Conservation (phyloP, 2,329 filamentous ascomycete genomes). For the Hypomyces perniciosus region DNA sequence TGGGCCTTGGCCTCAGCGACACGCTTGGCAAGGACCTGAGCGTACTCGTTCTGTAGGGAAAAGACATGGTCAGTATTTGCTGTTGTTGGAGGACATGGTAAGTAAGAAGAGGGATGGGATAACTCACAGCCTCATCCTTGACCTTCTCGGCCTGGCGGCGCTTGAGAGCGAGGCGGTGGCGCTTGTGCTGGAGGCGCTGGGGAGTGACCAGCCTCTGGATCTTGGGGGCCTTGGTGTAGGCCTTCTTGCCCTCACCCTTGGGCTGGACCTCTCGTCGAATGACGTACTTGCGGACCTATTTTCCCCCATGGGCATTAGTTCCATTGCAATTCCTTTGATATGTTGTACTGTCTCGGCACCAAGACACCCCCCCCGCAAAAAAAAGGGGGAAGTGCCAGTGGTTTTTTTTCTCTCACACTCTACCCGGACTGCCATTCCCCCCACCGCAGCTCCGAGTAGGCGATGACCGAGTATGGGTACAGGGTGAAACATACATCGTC, state of each 20-base stretch:
- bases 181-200: conserved; percentile 99
- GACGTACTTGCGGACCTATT: conserved; percentile 97
- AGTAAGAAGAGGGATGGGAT: background rate
- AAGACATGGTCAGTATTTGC: conserved; percentile 28
- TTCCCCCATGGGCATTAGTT: conserved; percentile 34
- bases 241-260: conserved; percentile 94
- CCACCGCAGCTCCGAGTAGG: conserved; percentile 56
- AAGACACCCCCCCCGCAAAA: background rate
- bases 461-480: conserved; percentile 56
- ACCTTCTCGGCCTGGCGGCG: conserved; percentile 92
- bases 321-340: conserved; percentile 15
- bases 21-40: conserved; percentile 93
- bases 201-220: conserved; percentile 99
- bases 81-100: conserved; percentile 31
- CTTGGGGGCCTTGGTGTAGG: conserved; percentile 99
- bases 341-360: conserved; percentile 15
- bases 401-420: conserved; percentile 49
- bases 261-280: conserved; percentile 97
- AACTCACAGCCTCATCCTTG: conserved; percentile 96
- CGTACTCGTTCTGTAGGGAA: conserved; percentile 78
- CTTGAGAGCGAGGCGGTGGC: conserved; percentile 96
- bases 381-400: background rate
- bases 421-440: conserved; percentile 43
- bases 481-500: conserved; percentile 86
- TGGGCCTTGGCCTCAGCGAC: conserved; percentile 91